Evolutionary conservation across 2,329 filamentous ascomycete genomes (phyloP), one percentile per base, ranked within the genome.

Genomic region (Xylaria sp.): DNA sequence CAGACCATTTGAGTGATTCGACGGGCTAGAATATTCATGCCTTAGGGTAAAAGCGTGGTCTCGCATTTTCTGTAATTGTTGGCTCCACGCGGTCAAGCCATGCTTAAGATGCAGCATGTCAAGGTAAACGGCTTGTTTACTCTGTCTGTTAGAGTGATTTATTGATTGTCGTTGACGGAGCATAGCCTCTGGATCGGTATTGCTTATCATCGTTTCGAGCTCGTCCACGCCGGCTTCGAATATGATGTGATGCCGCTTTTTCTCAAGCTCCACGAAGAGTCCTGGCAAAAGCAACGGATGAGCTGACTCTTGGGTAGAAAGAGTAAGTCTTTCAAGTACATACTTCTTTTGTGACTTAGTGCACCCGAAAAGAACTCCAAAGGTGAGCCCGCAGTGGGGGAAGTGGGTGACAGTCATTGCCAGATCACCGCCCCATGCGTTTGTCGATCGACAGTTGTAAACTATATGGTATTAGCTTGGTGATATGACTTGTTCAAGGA

Each of bases 351-450:
- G 8, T n/a, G 2, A 2, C 16, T 9, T 21, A 21, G 42, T n/a
- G 23, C 55, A 58, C 3, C 55, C 55, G 27, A 44, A 58, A 5
- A 58, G 18, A 44, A 58, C 12, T 8, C 32, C 55, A n/a, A 44
- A 58, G 12, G n/a, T 58, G 9, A 58, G 37, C 40, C 37, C 29
- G 35, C 37, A 44, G 1, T 29, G 37, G 37, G 55, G 55, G 21
- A 58, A 58, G 23, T 44, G 42, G 23, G 55, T 58, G 3, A 44
- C n/a, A 29, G 55, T 29, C 37, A 58, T 27, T 10, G 55, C 55
- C 29, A 58, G 55, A 44, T 58, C 55, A 3, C 12, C 18, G 23
- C 35, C 2, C 55, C 55, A 58, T 1, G 35, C 55, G 13, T 58
- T 44, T 9, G 55, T 44, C 5, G 55, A 44, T 18, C 55, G 55